Evolutionary conservation across 495 filamentous ascomycete species (phyloP), one percentile per base, ranked within the genome.

Genomic region (Aspergillus bertholletiae): DNA sequence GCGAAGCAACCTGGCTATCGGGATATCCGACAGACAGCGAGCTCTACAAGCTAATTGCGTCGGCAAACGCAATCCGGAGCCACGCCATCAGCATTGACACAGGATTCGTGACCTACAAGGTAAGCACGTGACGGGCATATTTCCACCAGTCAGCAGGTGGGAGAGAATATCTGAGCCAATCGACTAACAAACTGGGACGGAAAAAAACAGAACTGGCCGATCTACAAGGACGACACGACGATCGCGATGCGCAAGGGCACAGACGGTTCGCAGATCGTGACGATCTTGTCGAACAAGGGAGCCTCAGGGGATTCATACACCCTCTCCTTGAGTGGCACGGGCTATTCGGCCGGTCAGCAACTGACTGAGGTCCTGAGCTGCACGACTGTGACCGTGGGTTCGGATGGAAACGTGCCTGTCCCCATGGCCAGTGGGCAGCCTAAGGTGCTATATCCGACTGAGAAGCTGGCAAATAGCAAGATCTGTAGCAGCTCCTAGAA

Each of bases 1-100:
- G 90, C 34, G 90, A 93, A 61, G 88, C 88, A 7, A 69, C 85
- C 44, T 95, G 90, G 90, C 6, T 45, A 27, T 39, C 32, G 20
- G 34, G 46, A 12, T 55, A 48, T 17, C 12, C 35, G 15, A 52
- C 49, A 5, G 20, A 32, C 2, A 37, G 46, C 23, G 44, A 55
- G 30, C 17, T 62, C 3, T 62, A 62, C 41, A 40, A 34, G 7
- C 18, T 46, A 6, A 58, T 62, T n/a, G 55, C 55, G 0, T 15
- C 34, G 2, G 21, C 59, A 15, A 61, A 61, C 37, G 34, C 32
- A 9, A 61, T 61, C 47, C 59, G 59, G 0, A 55, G n/a, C 15
- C 54, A 58, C 34, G 59, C 59, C 8, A 57, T 61, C 26, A 21
- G 18, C 5, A 49, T 40, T 3, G 55, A 61, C 30, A 34, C 20